Conservation (phyloP, 2,329 filamentous ascomycete genomes). For the Talaromyces piceae region DNA sequence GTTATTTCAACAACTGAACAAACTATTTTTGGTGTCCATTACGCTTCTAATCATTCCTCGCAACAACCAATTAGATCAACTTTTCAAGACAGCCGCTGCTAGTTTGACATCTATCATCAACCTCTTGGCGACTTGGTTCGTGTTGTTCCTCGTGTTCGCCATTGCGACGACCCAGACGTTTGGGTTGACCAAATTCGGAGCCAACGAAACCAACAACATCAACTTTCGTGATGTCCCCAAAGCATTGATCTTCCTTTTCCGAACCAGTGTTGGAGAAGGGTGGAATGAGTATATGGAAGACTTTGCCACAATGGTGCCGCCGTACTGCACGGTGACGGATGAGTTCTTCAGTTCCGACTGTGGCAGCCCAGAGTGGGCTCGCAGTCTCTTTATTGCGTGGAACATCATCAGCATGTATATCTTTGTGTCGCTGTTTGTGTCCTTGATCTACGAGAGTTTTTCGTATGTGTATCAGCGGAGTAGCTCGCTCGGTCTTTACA, state of each 20-base stretch:
- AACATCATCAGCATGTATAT: slow-evolving; percentile 99
- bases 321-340: slow-evolving; percentile 65
- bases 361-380: slow-evolving; percentile 81
- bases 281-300: slow-evolving; percentile 99
- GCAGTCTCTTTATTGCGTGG: slow-evolving; percentile 87
- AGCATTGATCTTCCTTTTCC: slow-evolving; percentile 84
- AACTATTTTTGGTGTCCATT: slow-evolving; percentile 86
- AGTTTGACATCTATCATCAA: slow-evolving; percentile 87
- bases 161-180: slow-evolving; percentile 96
- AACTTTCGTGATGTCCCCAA: slow-evolving; percentile 95
- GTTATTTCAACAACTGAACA: slow-evolving; percentile 76
- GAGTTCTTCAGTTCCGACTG: slow-evolving; percentile 86
- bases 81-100: slow-evolving; percentile 97
- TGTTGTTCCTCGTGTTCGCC: slow-evolving; percentile 91
- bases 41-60: slow-evolving; percentile 85
- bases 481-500: slow-evolving; percentile 80
- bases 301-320: slow-evolving; percentile 70
- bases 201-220: slow-evolving; percentile 64
- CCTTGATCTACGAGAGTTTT: slow-evolving; percentile 98
- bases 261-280: slow-evolving; percentile 86
- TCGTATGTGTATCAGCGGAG: slow-evolving; percentile 98
- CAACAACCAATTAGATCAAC: slow-evolving; percentile 93
- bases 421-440: slow-evolving; percentile 96
- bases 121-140: slow-evolving; percentile 90
- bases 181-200: slow-evolving; percentile 81